phyloP scores from a whole-genome alignment of 176 grass and related monocot genomes.

The Luzula sylvatica region DNA sequence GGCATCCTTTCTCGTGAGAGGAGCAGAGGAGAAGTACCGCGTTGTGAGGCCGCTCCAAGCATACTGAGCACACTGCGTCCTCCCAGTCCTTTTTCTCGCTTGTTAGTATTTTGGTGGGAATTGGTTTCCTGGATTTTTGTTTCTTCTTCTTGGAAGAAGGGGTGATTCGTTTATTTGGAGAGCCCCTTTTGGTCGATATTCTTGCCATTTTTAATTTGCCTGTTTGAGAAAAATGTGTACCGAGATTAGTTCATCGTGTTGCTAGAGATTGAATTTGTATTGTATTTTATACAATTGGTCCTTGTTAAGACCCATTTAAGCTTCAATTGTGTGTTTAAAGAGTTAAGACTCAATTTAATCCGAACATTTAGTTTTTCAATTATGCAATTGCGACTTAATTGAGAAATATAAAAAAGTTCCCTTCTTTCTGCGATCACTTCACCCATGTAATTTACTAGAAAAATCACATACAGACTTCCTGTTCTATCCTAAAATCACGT shows the following conservation, averaged over 20 bases:
- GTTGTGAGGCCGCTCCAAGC: constrained; percentile 75
- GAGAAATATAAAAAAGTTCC: too few species aligned
- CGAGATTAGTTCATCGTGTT: not conserved
- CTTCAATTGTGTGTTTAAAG: not conserved
- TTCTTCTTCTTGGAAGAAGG: constrained; percentile 19
- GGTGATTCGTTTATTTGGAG: constrained; percentile 17
- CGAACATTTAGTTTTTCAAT: not conserved
- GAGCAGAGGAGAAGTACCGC: constrained; percentile 84
- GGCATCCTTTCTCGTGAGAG: constrained; percentile 74
- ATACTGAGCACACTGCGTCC: constrained; percentile 66
- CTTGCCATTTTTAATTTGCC: constrained; percentile 53
- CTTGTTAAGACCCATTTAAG: not conserved
- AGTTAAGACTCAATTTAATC: not conserved
- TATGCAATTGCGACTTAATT: not conserved
- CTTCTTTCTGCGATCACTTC: too few species aligned
- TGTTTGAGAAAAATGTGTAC: constrained; percentile 16
- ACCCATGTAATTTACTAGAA: not conserved
- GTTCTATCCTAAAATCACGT: not conserved
- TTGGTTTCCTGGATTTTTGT: not conserved
- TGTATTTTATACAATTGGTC: not conserved
- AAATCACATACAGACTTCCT: too few species aligned
- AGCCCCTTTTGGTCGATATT: constrained; percentile 20
- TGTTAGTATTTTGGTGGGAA: constrained; percentile 15
- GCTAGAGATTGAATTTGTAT: not conserved
- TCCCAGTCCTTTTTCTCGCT: constrained; percentile 62